A percentile compares a stretch with the other conserved stretches of the same genome.
Evolutionary conservation across 805 yeast genomes (phyloP).

Genomic region (Barnettozyma siamensis): DNA sequence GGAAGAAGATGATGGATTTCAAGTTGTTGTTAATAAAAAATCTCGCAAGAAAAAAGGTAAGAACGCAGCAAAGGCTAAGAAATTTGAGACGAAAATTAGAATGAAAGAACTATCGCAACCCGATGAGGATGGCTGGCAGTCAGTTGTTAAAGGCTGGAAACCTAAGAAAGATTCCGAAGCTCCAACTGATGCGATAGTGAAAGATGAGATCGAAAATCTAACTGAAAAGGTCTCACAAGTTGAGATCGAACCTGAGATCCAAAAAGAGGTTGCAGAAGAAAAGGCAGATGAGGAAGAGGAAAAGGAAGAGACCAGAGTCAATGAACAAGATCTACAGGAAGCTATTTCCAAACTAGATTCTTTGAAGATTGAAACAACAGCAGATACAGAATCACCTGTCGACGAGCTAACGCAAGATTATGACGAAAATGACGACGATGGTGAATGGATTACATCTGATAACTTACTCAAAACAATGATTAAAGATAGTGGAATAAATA

Average conservation of each 20-base stretch:
- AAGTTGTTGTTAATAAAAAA: conserved; percentile 15
- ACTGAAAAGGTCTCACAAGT: not conserved
- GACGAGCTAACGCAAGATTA: conserved; percentile 23
- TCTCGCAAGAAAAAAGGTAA: conserved; percentile 59
- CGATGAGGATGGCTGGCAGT: not conserved
- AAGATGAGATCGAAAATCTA: not conserved
- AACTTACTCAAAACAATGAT: conserved; percentile 66
- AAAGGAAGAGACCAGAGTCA: conserved; percentile 2
- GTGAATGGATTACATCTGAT: conserved; percentile 93
- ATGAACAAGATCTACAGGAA: conserved; percentile 18
- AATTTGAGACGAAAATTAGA: conserved; percentile 31
- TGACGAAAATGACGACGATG: conserved; percentile 65
- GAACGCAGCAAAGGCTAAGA: conserved; percentile 58
- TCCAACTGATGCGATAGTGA: not conserved
- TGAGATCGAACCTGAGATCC: not conserved
- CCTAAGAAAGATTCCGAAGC: not conserved
- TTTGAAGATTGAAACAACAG: conserved; percentile 1
- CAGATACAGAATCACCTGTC: not conserved
- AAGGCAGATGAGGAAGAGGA: conserved; percentile 4
- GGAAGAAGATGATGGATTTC: not conserved
- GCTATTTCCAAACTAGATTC: conserved; percentile 20
- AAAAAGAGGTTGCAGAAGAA: conserved; percentile 24
- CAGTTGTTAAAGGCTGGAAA: not conserved
- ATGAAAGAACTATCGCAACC: not conserved
- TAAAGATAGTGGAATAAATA: conserved; percentile 62